Evolutionary conservation across 352 stramenopile species (phyloP).

Genomic region (Phytophthora lateralis): DNA sequence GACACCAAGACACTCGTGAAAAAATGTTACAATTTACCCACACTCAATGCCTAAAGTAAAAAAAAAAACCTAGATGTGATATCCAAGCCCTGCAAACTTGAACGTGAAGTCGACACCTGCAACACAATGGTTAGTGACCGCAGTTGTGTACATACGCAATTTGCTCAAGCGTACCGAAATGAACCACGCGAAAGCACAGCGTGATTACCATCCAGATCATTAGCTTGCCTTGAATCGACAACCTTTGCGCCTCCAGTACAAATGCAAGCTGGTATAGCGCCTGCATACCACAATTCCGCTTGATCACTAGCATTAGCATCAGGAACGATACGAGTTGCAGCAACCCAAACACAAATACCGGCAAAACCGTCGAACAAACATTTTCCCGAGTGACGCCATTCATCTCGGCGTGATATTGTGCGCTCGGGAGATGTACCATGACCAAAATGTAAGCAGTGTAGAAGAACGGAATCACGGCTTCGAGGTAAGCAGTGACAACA

Average conservation of each 20-base stretch:
- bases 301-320: constrained; percentile 5
- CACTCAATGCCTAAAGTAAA: too few relatives aligned
- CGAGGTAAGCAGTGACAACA: constrained; percentile 1
- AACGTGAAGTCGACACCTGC: constrained; percentile 6
- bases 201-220: constrained; percentile 34
- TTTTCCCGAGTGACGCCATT: background rate
- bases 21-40: too few relatives aligned
- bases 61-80: background rate
- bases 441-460: constrained; percentile 4
- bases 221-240: constrained; percentile 36
- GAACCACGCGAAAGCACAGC: constrained; percentile 1
- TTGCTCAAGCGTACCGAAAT: background rate
- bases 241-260: constrained; percentile 37
- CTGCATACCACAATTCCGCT: constrained; percentile 8
- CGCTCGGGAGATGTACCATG: constrained; percentile 14
- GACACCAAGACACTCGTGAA: background rate
- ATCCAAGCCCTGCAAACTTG: constrained; percentile 1
- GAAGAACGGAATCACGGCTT: constrained; percentile 8
- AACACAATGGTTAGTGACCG: too few relatives aligned
- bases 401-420: constrained; percentile 15
- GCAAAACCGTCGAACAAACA: background rate
- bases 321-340: constrained; percentile 26
- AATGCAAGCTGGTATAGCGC: constrained; percentile 38
- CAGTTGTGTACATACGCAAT: background rate
- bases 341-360: constrained; percentile 15